Evolutionary conservation across 495 filamentous ascomycete genomes (phyloP).

Genomic region (Lasiosphaeria hispida): DNA sequence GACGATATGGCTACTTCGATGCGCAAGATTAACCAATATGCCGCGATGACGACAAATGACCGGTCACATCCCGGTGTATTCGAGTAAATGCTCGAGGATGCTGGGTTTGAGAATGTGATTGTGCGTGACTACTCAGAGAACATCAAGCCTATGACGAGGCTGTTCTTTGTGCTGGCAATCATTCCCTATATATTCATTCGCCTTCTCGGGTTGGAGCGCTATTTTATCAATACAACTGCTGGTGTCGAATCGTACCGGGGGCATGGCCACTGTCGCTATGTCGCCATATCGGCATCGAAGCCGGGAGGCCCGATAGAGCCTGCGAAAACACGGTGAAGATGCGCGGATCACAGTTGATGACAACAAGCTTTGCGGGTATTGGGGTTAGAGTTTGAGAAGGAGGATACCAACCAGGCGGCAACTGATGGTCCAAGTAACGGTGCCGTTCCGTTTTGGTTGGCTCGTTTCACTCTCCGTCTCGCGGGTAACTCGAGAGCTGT

Average conservation of each 20-base stretch:
- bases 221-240: slow-evolving; percentile 33
- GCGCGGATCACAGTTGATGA: too few relatives aligned
- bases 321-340: slow-evolving; percentile 24
- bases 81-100: slow-evolving; percentile 42
- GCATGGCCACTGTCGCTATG: slow-evolving; percentile 27
- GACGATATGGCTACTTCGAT: slow-evolving; percentile 26
- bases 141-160: slow-evolving; percentile 49
- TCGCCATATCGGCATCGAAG: slow-evolving; percentile 31
- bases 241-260: slow-evolving; percentile 23
- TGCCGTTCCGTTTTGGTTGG: too few relatives aligned
- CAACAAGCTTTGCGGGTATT: too few relatives aligned
- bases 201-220: slow-evolving; percentile 43
- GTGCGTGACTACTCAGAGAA: slow-evolving; percentile 49
- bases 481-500: background rate
- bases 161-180: slow-evolving; percentile 51
- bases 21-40: slow-evolving; percentile 40
- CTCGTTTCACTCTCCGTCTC: too few relatives aligned
- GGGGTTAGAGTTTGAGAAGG: too few relatives aligned
- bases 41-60: slow-evolving; percentile 50
- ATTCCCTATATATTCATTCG: slow-evolving; percentile 52
- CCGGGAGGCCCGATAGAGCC: slow-evolving; percentile 25
- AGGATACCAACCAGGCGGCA: too few relatives aligned
- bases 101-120: slow-evolving; percentile 50
- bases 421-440: too few relatives aligned
- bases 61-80: slow-evolving; percentile 31